Conservation (phyloP, 1,139 yeast species). For the Yamadazyma triangularis region DNA sequence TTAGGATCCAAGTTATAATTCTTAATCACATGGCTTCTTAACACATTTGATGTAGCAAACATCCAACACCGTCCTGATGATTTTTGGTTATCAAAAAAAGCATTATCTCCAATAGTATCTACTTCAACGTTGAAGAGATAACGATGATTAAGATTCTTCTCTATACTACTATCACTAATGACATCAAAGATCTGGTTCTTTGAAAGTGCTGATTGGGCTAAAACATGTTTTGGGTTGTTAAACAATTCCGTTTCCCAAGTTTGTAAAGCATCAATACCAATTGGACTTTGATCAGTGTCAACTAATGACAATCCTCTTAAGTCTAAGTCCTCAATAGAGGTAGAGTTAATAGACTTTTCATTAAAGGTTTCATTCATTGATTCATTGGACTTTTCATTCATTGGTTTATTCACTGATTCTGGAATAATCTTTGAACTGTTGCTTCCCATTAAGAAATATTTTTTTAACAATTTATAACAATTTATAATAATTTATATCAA, state of each 20-base stretch:
- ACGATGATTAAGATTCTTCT: slow-evolving; percentile 27
- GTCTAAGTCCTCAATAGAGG: too few relatives aligned
- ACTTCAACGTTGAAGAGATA: slow-evolving; percentile 59
- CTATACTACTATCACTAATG: slow-evolving; percentile 25
- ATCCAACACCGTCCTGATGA: slow-evolving; percentile 84
- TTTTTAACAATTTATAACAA: too few relatives aligned
- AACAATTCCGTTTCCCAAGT: slow-evolving; percentile 50
- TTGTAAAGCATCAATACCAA: slow-evolving; percentile 17
- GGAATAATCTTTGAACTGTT: not conserved
- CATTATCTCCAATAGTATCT: slow-evolving; percentile 61
- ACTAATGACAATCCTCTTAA: too few relatives aligned
- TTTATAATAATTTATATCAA: too few relatives aligned
- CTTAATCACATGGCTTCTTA: slow-evolving; percentile 59
- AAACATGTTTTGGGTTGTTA: slow-evolving; percentile 49
- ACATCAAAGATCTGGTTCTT: slow-evolving; percentile 44
- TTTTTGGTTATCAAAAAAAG: slow-evolving; percentile 60
- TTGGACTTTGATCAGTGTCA: too few relatives aligned
- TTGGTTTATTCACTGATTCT: not conserved
- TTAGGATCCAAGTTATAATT: slow-evolving; percentile 59
- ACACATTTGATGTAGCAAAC: slow-evolving; percentile 73
- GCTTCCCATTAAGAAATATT: too few relatives aligned
- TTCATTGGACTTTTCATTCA: not conserved
- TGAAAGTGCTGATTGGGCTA: slow-evolving; percentile 58
- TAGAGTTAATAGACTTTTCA: too few relatives aligned
- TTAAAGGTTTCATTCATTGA: not conserved